Base-by-base conservation (phyloP, 208 protist genomes). In the Crithidia brevicula region DNA sequence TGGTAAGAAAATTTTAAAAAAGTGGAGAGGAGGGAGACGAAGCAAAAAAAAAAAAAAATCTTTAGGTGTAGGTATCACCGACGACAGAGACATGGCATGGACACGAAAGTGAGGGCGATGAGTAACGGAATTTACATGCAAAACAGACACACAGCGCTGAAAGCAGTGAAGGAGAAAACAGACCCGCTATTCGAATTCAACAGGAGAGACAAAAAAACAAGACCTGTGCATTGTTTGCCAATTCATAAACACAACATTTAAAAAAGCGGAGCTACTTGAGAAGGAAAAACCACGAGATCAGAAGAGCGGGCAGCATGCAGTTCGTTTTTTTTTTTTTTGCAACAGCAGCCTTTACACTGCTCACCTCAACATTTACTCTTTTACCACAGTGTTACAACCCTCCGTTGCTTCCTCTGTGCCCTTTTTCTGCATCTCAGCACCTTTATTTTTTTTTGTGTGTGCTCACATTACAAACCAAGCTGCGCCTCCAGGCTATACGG, bases 401-500 rank as follows among this genome's bases (percentile, higher is more conserved):
- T n/a, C n/a, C n/a, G n/a, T 40, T 11, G 6, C 34, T 40, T 11
- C 43, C 6, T 18, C 28, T 38, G 20, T 3, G 4, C 2, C 27
- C 15, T 28, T 1, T 57, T n/a, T 57, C 11, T 18, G 18, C 4
- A 9, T 16, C 42, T 27, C 31, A 9, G 20, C 18, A 1, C 22
- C n/a, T n/a, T 61, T 42, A 54, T 22, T 33, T 59, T 25, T 18
- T 42, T 49, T 33, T 30, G 46, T 10, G 58, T 51, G 34, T 25
- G 34, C 38, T 18, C 33, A 3, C 38, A 28, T 13, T 81, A 97
- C 71, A 97, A 51, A 16, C 92, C 92, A 5, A 97, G 80, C 67
- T 97, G 92, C 20, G 83, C 70, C 80, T 97, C 92, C 4, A 97
- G 80, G 38, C 76, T 88, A 63, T 86, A 88, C n/a, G 92, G 88